These are phyloP conservation scores for Hura crepitans DNA, from an alignment of 441 rosid species.

Conservation along the genomic window DNA sequence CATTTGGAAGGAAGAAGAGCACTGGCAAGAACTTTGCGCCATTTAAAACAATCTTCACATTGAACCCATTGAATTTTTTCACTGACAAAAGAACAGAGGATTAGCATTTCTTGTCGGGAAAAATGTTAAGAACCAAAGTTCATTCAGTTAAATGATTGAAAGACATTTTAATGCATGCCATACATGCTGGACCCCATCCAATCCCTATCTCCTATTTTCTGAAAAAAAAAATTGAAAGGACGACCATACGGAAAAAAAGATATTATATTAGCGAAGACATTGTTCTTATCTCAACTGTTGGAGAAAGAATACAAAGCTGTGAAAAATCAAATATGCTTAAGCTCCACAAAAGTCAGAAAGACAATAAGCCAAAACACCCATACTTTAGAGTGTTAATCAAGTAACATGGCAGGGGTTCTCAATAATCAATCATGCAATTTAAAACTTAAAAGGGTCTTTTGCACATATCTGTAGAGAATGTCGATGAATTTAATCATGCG, in stretches of 20 bases:
- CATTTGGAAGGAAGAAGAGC: constrained; percentile 68
- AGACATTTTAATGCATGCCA: neutral
- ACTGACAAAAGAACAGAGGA: constrained; percentile 34
- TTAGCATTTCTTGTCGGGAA: neutral
- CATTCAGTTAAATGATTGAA: constrained; percentile 5
- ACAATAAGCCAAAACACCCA: neutral
- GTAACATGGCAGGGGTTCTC: neutral
- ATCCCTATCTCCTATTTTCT: neutral
- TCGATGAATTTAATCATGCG: neutral
- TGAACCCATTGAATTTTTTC: constrained; percentile 69
- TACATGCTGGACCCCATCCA: neutral
- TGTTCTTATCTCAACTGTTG: neutral
- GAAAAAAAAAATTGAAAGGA: neutral
- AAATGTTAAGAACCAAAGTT: neutral
- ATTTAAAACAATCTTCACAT: constrained; percentile 72
- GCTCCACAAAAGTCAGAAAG: neutral
- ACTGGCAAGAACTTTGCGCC: constrained; percentile 66
- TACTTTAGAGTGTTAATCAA: neutral
- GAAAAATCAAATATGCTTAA: neutral
- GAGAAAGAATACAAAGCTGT: neutral
- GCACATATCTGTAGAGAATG: neutral
- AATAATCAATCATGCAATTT: neutral
- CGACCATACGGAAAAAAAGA: neutral
- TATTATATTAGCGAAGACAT: neutral
- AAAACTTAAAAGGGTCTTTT: neutral